Conservation (phyloP, 768 basidiomycete genomes). For the Lactifluus hygrophoroides region DNA sequence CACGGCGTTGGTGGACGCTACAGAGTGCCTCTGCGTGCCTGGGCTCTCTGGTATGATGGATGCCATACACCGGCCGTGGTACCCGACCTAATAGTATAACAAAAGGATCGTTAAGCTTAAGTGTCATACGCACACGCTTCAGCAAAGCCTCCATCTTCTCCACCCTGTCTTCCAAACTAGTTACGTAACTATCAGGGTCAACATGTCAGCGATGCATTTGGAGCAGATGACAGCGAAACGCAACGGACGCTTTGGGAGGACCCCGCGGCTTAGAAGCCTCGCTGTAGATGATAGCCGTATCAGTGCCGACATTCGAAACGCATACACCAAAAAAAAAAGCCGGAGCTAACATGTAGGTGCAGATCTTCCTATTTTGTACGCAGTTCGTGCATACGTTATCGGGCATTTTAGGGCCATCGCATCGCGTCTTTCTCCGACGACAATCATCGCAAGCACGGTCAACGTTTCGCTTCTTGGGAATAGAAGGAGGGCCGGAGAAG, state of each 20-base stretch:
- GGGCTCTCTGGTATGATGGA: no score
- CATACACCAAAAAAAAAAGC: neutral
- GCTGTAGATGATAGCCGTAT: slow-evolving; percentile 18
- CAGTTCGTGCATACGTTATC: slow-evolving; percentile 33
- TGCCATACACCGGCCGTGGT: no score
- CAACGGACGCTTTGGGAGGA: slow-evolving; percentile 33
- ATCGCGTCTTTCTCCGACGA: slow-evolving; percentile 28
- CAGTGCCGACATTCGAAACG: neutral
- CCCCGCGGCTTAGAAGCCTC: slow-evolving; percentile 33
- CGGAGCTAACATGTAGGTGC: slow-evolving; percentile 29
- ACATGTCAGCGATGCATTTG: neutral
- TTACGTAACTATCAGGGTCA: slow-evolving; percentile 27
- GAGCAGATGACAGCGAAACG: neutral
- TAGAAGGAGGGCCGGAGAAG: slow-evolving; percentile 16
- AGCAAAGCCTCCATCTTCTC: slow-evolving; percentile 32
- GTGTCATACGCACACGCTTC: slow-evolving; percentile 27
- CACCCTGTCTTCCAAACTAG: slow-evolving; percentile 30
- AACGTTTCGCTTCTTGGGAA: slow-evolving; percentile 28
- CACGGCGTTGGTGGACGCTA: no score
- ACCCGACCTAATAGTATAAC: no score
- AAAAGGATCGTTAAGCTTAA: no score
- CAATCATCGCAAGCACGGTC: slow-evolving; percentile 32
- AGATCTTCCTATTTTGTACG: slow-evolving; percentile 25
- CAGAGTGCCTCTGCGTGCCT: no score
- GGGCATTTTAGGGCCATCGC: slow-evolving; percentile 29